Base-by-base conservation (phyloP, 2,329 filamentous ascomycete genomes). In the Fusarium sororula region DNA sequence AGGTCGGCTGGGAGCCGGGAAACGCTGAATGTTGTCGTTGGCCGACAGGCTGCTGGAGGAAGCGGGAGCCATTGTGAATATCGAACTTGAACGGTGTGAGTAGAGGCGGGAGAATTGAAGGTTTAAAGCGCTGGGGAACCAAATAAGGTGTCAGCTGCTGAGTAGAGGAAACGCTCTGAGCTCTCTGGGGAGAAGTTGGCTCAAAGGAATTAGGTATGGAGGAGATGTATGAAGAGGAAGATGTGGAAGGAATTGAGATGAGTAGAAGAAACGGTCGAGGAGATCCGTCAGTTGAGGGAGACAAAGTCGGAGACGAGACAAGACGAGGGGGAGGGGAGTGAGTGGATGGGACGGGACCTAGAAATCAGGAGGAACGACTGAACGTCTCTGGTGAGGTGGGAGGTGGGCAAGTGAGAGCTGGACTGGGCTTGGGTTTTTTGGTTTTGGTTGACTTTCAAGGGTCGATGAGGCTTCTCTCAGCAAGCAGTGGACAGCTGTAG, bases 1-100 rank as follows among this genome's bases (percentile, higher is more conserved):
- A 75, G 95, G 94, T 82, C 96, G 91, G 88, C 94, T 98, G 79
- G 96, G 94, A 81, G 96, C 94, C 80, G 92, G 90, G 85, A 99
- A 99, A 80, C 96, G 95, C 85, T 93, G 93, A 87, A 99, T 98
- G 88, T 98, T 98, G 89, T 99, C 96, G 89, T 99, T 98, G 85
- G 94, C 95, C 83, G 93, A 94, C 75, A 89, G 84, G 80, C 85
- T 85, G 78, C 86, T 82, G 79, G 83, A 83, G 82, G 87, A 87
- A 81, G 86, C 87, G 80, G 84, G 74, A 84, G 89, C 85, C 88
- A 92, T 92, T 81, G 72, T 68, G 73, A 76, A 73, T 67, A 70
- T 75, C 73, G 69, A 76, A 64, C 53, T 79, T 73, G 77, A 58
- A 64, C 65, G 70, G 48, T 73, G 75, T 68, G 66, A 56, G 59